Evolutionary conservation across 768 basidiomycete species (phyloP).

Genomic region (Tubosaeta brunneosetosa): DNA sequence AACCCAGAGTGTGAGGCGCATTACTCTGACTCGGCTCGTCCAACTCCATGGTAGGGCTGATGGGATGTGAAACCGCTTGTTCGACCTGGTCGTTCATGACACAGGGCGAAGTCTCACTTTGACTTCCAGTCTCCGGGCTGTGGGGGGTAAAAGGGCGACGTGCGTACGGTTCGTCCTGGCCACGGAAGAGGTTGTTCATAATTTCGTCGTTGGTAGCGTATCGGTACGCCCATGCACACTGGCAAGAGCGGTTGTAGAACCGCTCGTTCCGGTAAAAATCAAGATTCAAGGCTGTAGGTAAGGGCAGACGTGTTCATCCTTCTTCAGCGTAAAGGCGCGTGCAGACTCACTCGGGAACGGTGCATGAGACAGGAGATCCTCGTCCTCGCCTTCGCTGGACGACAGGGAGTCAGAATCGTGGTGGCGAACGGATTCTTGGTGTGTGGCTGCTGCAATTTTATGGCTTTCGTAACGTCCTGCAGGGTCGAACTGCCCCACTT

Average conservation of each 20-base stretch:
- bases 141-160: neutral
- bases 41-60: neutral
- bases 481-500: neutral
- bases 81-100: constrained; percentile 8
- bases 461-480: neutral
- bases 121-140: neutral
- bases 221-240: constrained; percentile 25
- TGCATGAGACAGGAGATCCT: constrained; percentile 1
- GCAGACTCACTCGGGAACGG: constrained; percentile 26
- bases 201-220: constrained; percentile 32
- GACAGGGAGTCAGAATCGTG: constrained; percentile 1
- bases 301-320: neutral
- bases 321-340: constrained; percentile 2
- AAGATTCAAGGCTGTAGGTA: constrained; percentile 17
- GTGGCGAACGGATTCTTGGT: neutral
- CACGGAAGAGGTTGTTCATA: constrained; percentile 21
- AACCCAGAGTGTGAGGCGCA: neutral
- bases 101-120: constrained; percentile 4
- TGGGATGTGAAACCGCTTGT: neutral
- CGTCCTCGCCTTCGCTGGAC: constrained; percentile 17
- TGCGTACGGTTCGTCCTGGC: constrained; percentile 13
- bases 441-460: neutral
- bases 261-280: constrained; percentile 14
- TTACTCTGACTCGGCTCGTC: neutral
- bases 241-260: neutral